These are phyloP conservation scores for Hypoxylon intermedium DNA, from an alignment of 495 filamentous ascomycete species.

Conservation along the genomic window DNA sequence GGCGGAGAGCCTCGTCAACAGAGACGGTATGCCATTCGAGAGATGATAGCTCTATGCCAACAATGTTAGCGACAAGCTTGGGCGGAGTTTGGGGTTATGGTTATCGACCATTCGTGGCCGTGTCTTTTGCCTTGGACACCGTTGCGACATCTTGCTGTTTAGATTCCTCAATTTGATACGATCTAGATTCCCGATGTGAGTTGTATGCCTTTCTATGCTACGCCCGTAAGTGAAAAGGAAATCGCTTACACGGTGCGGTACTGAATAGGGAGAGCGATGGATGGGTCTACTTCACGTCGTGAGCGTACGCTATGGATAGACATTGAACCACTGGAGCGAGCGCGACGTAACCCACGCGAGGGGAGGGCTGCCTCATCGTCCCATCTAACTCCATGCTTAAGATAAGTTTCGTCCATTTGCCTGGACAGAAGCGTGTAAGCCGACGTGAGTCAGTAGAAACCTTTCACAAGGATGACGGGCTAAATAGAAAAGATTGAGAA, in stretches of 20 bases:
- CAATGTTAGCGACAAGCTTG: slow-evolving; percentile 9
- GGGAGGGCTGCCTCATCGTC: slow-evolving; percentile 38
- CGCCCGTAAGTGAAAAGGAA: neutral
- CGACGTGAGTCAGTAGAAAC: neutral
- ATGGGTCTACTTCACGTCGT: slow-evolving; percentile 51
- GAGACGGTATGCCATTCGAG: slow-evolving; percentile 66
- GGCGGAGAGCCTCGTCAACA: slow-evolving; percentile 59
- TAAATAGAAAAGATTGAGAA: neutral
- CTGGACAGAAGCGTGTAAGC: neutral
- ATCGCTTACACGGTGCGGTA: slow-evolving; percentile 57
- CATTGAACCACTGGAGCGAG: slow-evolving; percentile 45
- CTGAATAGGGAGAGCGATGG: slow-evolving; percentile 58
- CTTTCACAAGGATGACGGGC: neutral
- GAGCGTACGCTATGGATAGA: slow-evolving; percentile 49
- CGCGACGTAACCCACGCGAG: slow-evolving; percentile 36
- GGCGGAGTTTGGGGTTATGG: slow-evolving; percentile 11
- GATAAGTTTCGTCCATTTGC: slow-evolving; percentile 35
- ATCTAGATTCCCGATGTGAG: slow-evolving; percentile 38
- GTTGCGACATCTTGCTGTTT: slow-evolving; percentile 50
- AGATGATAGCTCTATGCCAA: slow-evolving; percentile 46
- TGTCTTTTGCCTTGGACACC: slow-evolving; percentile 47
- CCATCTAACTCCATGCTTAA: slow-evolving; percentile 45
- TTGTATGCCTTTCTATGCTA: neutral
- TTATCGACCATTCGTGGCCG: slow-evolving; percentile 49
- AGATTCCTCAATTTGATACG: slow-evolving; percentile 61